A percentile compares a stretch with the other conserved stretches of the same genome.
phyloP scores from a whole-genome alignment of 345 rosid species.

The Acer yangbiense region DNA sequence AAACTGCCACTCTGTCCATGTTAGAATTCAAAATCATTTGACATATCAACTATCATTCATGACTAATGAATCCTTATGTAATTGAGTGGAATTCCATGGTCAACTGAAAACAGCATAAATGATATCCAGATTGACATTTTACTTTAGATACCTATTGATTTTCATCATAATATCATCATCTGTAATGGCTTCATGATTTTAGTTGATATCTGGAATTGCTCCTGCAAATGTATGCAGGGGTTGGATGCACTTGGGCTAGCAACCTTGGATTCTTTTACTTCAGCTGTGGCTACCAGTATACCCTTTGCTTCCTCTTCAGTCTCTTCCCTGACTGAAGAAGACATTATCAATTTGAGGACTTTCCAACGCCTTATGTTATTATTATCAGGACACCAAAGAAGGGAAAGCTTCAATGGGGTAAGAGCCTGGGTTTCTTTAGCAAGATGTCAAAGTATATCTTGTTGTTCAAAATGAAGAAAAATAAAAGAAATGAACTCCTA shows the following conservation, averaged over 20 bases:
- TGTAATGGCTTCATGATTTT: background rate
- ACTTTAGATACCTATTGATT: background rate
- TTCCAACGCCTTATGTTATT: slow-evolving; percentile 67
- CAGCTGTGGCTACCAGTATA: slow-evolving; percentile 40
- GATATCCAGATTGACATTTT: background rate
- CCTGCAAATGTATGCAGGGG: slow-evolving; percentile 51
- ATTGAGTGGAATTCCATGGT: background rate
- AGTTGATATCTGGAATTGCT: slow-evolving; percentile 16
- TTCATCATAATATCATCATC: background rate
- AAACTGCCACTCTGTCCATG: background rate
- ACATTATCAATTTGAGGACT: slow-evolving; percentile 66
- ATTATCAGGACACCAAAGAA: slow-evolving; percentile 53
- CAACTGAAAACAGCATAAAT: background rate
- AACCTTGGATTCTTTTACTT: slow-evolving; percentile 63
- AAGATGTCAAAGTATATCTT: background rate
- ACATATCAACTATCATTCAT: background rate
- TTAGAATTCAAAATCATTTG: background rate
- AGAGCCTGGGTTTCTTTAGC: slow-evolving; percentile 16
- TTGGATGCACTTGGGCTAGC: slow-evolving; percentile 91
- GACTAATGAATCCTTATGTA: background rate
- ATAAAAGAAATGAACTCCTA: background rate
- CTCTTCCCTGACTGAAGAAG: slow-evolving; percentile 72
- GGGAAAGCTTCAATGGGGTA: slow-evolving; percentile 41
- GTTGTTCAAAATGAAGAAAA: background rate
- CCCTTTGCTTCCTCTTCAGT: slow-evolving; percentile 50